Evolutionary conservation across 345 rosid genomes (phyloP).

Genomic region (Anastatica hierochuntica): DNA sequence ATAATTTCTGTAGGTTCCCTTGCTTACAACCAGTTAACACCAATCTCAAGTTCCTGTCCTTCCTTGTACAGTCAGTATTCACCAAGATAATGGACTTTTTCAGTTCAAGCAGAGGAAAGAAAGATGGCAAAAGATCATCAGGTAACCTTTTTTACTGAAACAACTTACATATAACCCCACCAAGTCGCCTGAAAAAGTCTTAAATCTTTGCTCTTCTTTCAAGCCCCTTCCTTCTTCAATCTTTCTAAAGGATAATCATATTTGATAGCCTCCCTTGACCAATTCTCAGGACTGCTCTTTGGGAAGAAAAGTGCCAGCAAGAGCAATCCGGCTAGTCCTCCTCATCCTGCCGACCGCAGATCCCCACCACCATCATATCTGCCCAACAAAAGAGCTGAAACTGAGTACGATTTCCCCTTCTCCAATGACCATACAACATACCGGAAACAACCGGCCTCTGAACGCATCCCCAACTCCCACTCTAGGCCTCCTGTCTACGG

Average conservation of each 20-base stretch:
- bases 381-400: constrained; percentile 9
- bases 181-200: no score
- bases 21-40: no score
- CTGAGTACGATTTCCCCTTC: constrained; percentile 10
- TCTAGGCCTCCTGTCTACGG: constrained; percentile 19
- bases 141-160: neutral
- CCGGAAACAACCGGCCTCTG: constrained; percentile 19
- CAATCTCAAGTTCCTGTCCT: no score
- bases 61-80: no score
- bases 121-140: constrained; percentile 14
- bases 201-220: no score
- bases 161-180: no score
- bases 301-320: constrained; percentile 14
- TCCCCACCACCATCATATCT: constrained; percentile 14
- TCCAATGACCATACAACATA: constrained; percentile 5
- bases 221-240: no score
- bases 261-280: neutral
- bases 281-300: constrained; percentile 7
- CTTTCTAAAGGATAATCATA: no score
- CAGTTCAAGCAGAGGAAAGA: constrained; percentile 14
- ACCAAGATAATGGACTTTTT: constrained; percentile 21
- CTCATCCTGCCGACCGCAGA: neutral
- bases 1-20: no score
- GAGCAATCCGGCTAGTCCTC: constrained; percentile 15
- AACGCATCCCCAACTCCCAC: constrained; percentile 24